A percentile compares a stretch with the other conserved stretches of the same genome.
Evolutionary conservation across 345 rosid genomes (phyloP).

Genomic region (Orychophragmus violaceus): DNA sequence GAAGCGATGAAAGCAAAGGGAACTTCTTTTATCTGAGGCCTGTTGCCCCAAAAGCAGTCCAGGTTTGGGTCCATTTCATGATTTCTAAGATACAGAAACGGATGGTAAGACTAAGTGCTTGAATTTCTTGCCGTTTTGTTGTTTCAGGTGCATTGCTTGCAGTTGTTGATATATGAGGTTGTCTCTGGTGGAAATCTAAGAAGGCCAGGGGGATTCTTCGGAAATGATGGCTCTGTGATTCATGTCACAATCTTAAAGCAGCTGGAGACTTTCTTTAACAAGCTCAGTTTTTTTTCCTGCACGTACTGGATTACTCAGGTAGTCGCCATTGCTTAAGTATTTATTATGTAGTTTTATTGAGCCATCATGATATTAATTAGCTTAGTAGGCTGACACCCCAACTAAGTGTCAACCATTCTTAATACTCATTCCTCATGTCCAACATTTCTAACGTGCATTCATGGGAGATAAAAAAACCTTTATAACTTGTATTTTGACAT

Average conservation of each 20-base stretch:
- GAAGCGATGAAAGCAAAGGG: slow-evolving; percentile 70
- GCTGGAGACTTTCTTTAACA: slow-evolving; percentile 91
- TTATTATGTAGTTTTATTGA: neutral
- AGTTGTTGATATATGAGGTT: slow-evolving; percentile 89
- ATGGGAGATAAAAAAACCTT: too few species aligned
- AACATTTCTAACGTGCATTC: too few species aligned
- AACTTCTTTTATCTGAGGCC: slow-evolving; percentile 90
- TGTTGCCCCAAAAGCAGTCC: slow-evolving; percentile 92
- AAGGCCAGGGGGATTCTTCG: slow-evolving; percentile 96
- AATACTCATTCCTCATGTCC: too few species aligned
- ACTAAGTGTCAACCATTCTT: too few species aligned
- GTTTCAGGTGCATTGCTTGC: slow-evolving; percentile 89
- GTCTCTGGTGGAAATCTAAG: slow-evolving; percentile 98
- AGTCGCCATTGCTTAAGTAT: slow-evolving; percentile 8
- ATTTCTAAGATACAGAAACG: neutral
- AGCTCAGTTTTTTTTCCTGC: slow-evolving; percentile 94
- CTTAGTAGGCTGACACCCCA: neutral
- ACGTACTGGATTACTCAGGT: slow-evolving; percentile 92
- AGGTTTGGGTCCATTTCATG: slow-evolving; percentile 43
- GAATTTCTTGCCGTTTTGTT: neutral
- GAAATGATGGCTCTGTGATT: slow-evolving; percentile 94
- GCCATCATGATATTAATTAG: neutral
- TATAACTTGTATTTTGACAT: too few species aligned
- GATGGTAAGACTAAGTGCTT: slow-evolving; percentile 1
- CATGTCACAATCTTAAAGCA: slow-evolving; percentile 86